phyloP scores from a whole-genome alignment of 139 green algal species.

The Asterochloris erici region DNA sequence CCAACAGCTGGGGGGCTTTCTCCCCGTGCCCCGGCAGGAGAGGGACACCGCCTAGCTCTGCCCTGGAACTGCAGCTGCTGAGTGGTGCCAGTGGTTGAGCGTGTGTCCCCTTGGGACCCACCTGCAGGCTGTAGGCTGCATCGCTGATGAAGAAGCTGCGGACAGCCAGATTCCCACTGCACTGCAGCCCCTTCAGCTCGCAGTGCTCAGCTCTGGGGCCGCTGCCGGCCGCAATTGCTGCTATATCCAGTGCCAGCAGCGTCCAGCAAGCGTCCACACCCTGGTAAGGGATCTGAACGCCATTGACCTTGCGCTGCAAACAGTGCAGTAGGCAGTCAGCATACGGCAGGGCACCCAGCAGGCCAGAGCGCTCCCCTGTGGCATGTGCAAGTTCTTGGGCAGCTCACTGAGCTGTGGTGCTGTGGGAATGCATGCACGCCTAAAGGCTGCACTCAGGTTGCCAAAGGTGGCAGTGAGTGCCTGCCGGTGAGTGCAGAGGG shows the following conservation, averaged over 20 bases:
- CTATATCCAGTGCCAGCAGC: conserved; percentile 61
- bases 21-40: too few species aligned
- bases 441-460: neutral
- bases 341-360: neutral
- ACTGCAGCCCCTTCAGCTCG: conserved; percentile 46
- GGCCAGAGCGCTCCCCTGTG: neutral
- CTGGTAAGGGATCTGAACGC: conserved; percentile 37
- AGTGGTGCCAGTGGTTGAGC: too few species aligned
- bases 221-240: conserved; percentile 4
- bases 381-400: neutral
- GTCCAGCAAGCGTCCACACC: conserved; percentile 46
- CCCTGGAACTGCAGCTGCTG: too few species aligned
- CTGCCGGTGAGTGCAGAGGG: neutral
- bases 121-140: conserved; percentile 49
- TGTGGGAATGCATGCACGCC: neutral
- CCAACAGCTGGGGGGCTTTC: too few species aligned
- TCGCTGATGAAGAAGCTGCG: conserved; percentile 67
- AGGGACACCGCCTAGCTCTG: too few species aligned
- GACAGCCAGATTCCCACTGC: conserved; percentile 68
- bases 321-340: conserved; percentile 26
- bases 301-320: conserved; percentile 35
- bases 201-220: conserved; percentile 43
- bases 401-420: neutral
- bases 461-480: neutral
- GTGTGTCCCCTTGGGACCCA: conserved; percentile 1